Evolutionary conservation across 306 rosid species (phyloP).

Genomic region (Malus orientalis): DNA sequence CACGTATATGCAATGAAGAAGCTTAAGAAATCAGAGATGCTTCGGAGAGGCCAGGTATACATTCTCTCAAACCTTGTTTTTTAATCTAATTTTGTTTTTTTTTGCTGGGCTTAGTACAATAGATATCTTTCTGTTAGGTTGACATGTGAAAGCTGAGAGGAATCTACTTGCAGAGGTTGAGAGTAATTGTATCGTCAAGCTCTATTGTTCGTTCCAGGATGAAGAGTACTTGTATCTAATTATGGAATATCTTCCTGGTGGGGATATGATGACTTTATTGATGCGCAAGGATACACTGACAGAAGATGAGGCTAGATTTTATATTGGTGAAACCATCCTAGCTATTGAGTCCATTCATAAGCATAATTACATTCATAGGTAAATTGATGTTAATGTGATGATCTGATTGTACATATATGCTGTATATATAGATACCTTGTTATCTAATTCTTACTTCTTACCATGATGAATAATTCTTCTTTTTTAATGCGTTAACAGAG

Average conservation of each 20-base stretch:
- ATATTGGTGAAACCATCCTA: too few relatives aligned
- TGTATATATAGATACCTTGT: background rate
- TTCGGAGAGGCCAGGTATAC: constrained; percentile 92
- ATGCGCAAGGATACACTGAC: too few relatives aligned
- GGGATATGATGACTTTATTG: too few relatives aligned
- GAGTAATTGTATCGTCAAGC: too few relatives aligned
- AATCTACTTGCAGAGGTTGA: constrained; percentile 98
- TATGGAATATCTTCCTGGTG: too few relatives aligned
- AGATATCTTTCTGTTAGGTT: constrained; percentile 44
- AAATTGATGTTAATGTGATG: too few relatives aligned
- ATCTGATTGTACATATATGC: background rate
- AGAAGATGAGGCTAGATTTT: too few relatives aligned
- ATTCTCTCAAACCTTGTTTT: constrained; percentile 2
- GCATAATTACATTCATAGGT: too few relatives aligned
- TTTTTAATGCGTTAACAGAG: constrained; percentile 51
- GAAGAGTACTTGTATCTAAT: too few relatives aligned
- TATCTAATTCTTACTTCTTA: constrained; percentile 8
- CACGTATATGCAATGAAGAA: constrained; percentile 99
- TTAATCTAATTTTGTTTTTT: constrained; percentile 13
- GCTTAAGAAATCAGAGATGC: constrained; percentile 99
- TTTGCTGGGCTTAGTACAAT: constrained; percentile 7
- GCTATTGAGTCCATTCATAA: too few relatives aligned
- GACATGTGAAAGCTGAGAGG: constrained; percentile 99
- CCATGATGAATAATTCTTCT: constrained; percentile 5
- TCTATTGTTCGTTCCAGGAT: too few relatives aligned